Evolutionary conservation across 352 stramenopile species (phyloP).

Genomic region (Phytophthora rubi): DNA sequence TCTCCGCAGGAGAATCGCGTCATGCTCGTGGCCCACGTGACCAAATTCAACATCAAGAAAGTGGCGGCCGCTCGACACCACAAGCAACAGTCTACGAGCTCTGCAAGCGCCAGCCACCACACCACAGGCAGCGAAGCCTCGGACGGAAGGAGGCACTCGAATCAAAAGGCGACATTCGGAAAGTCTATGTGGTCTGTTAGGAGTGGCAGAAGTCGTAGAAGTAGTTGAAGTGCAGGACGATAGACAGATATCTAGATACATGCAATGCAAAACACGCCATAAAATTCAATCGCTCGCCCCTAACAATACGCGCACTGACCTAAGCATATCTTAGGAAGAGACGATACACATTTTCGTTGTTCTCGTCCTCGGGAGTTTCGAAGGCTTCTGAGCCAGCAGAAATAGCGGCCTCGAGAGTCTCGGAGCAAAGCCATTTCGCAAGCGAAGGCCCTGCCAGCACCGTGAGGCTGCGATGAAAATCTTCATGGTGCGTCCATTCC

Average conservation of each 20-base stretch:
- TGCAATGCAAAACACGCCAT: neutral
- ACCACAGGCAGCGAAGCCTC: constrained; percentile 9
- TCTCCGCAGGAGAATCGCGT: constrained; percentile 49
- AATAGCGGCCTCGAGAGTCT: neutral
- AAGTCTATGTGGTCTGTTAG: constrained; percentile 12
- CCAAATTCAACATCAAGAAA: constrained; percentile 48
- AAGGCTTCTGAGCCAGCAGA: neutral
- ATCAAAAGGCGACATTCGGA: constrained; percentile 2
- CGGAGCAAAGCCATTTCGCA: constrained; percentile 2
- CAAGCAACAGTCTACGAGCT: constrained; percentile 6
- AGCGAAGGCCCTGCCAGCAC: neutral
- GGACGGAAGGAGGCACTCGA: constrained; percentile 1
- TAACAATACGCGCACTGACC: neutral
- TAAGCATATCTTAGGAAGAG: neutral
- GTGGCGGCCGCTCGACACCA: constrained; percentile 16
- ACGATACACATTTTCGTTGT: neutral
- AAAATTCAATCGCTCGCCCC: no score
- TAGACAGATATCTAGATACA: neutral
- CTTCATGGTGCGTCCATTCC: neutral
- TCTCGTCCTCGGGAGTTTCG: constrained; percentile 18
- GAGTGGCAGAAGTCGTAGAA: constrained; percentile 17
- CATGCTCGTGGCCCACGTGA: constrained; percentile 55
- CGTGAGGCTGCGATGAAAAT: neutral
- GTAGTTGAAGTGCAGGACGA: constrained; percentile 5
- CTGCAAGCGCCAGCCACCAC: constrained; percentile 9